Evolutionary conservation across 2,329 filamentous ascomycete species (phyloP).

Genomic region (Hymenoscyphus fructigenus): DNA sequence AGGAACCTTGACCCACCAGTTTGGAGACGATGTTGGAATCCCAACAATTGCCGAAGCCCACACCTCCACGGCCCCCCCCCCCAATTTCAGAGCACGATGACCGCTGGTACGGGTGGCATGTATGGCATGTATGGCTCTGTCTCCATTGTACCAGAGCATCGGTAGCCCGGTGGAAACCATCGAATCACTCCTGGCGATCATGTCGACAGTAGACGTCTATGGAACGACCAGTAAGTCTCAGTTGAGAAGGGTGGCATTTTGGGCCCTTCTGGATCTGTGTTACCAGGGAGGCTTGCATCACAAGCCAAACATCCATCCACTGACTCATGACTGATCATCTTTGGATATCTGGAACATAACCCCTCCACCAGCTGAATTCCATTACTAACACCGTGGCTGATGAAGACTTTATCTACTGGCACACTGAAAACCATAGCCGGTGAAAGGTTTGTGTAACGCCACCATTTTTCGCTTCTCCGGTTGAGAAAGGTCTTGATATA

Average conservation of each 20-base stretch:
- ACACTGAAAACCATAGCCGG: not conserved
- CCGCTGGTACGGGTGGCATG: not conserved
- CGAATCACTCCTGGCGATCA: not conserved
- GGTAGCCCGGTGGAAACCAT: not conserved
- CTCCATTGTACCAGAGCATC: not conserved
- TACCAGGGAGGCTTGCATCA: not conserved
- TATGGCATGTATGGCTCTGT: not conserved
- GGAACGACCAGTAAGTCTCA: not conserved
- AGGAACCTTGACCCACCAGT: slow-evolving; percentile 2
- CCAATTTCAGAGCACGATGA: not conserved
- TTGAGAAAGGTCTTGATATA: not conserved
- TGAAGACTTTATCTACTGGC: not conserved
- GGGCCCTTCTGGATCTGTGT: not conserved
- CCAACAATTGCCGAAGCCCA: slow-evolving; percentile 1
- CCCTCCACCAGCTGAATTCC: not conserved
- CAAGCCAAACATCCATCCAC: not conserved
- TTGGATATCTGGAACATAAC: not conserved
- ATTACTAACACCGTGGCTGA: not conserved
- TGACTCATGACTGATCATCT: not conserved
- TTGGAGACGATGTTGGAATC: slow-evolving; percentile 12
- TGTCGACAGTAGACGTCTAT: not conserved
- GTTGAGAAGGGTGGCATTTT: not conserved
- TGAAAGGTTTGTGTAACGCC: not conserved
- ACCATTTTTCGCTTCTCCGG: not conserved
- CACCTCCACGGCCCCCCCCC: not conserved